phyloP scores from a whole-genome alignment of 2,329 filamentous ascomycete species.

The Cladosporium cucumerinum region DNA sequence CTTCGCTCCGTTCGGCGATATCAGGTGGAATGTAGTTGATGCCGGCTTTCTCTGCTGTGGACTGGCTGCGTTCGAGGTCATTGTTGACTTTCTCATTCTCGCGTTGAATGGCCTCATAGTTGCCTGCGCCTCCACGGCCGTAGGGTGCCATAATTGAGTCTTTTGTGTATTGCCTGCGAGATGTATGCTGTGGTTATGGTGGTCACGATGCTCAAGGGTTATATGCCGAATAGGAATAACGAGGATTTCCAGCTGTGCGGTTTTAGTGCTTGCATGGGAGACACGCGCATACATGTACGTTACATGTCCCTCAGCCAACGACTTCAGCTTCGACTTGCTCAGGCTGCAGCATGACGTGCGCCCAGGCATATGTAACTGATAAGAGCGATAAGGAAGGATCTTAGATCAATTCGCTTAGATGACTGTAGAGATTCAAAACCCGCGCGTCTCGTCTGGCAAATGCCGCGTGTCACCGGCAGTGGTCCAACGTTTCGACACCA shows the following conservation, averaged over 20 bases:
- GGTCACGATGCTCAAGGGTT: background rate
- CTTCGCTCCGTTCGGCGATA: conserved; percentile 20
- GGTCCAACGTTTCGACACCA: background rate
- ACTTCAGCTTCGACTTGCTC: background rate
- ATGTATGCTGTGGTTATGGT: background rate
- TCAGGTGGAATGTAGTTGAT: conserved; percentile 14
- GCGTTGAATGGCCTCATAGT: conserved; percentile 35
- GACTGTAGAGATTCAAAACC: background rate
- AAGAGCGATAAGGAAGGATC: background rate
- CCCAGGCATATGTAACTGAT: background rate
- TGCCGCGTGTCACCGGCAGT: background rate
- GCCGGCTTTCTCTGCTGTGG: conserved; percentile 20
- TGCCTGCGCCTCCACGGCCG: conserved; percentile 47
- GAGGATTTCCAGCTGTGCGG: background rate
- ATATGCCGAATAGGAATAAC: background rate
- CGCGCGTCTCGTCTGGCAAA: background rate
- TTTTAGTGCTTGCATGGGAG: background rate
- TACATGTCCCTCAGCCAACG: background rate
- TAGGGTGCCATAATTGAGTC: conserved; percentile 7
- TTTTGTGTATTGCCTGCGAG: background rate
- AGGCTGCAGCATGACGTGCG: background rate
- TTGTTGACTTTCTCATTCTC: conserved; percentile 31
- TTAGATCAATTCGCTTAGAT: background rate
- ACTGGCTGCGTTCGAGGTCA: conserved; percentile 41
- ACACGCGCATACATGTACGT: background rate